Evolutionary conservation across 495 filamentous ascomycete species (phyloP), one percentile per base, ranked within the genome.

Genomic region (Evansstolkia leycettana): DNA sequence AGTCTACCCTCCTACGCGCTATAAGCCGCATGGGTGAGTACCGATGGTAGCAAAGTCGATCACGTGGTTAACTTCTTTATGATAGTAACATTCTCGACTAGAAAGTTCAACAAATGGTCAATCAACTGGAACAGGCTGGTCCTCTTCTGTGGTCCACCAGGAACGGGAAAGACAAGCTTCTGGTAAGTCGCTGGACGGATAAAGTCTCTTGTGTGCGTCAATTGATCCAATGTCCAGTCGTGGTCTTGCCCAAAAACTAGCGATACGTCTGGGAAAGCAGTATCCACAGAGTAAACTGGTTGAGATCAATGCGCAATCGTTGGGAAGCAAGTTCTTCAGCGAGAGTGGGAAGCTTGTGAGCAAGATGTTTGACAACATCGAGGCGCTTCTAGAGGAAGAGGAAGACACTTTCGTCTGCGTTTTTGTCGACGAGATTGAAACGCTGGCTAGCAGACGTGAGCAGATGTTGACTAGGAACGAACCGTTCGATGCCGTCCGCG

Each of bases 401-500:
- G 52, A 60, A 5, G 45, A 55, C 17, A 53, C 54, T 3, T 59
- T 75, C 28, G 45, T 73, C 10, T 64, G 61, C 28, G 56, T 76
- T 1, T 38, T 76, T 10, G 62, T 76, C 35, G 72, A 76, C 42
- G 71, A 73, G 33, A 60, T 76, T 9, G 72, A 76, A 38, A 72
- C 60, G 18, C 45, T 76, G 13, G 59, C 69, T 18, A 50, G 61
- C 24, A 50, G 54, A 5, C 62, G 69, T 23, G 58, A 65, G 31
- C 53, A 55, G 17, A 51, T 63, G n/a, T 43, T 52, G 3, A 50
- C 20, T 28, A 50, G 55, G 15, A 61, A 58, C 35, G 72, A 76
- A 42, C 69, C 67, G 5, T 55, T 49, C 11, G 72, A 70, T 40
- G 50, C 62, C 11, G 41, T 74, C 20, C 53, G 72, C 36, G 52